These are phyloP conservation scores for Cornus florida DNA, from an alignment of 148 eudicot genomes.

Conservation along the genomic window DNA sequence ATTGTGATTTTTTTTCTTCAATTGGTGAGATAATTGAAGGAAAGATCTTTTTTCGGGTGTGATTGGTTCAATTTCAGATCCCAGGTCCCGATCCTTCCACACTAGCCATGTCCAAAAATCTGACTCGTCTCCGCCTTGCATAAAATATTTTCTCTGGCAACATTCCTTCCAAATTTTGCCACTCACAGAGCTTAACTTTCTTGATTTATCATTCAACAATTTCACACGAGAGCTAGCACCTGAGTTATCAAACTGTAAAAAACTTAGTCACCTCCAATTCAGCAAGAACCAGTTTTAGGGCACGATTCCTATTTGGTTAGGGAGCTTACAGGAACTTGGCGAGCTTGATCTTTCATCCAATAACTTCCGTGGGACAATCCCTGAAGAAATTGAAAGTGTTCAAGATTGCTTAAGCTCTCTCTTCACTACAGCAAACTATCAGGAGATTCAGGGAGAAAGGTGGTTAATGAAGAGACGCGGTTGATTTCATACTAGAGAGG, in stretches of 20 bases:
- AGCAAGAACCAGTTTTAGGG: constrained; percentile 59
- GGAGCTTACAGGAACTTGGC: constrained; percentile 63
- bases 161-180: constrained; percentile 54
- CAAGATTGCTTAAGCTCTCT: constrained; percentile 63
- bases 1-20: too few relatives aligned
- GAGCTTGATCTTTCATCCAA: constrained; percentile 77
- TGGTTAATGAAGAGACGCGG: too few relatives aligned
- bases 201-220: constrained; percentile 54
- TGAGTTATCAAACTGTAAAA: constrained; percentile 49
- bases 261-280: constrained; percentile 55
- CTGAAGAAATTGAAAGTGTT: constrained; percentile 55
- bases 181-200: constrained; percentile 55
- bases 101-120: constrained; percentile 53
- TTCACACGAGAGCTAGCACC: constrained; percentile 46
- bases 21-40: too few relatives aligned
- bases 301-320: constrained; percentile 66
- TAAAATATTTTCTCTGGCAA: constrained; percentile 54
- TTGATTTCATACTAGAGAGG: too few relatives aligned
- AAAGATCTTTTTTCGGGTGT: too few relatives aligned
- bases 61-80: too few relatives aligned
- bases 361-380: constrained; percentile 22
- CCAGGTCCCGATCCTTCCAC: constrained; percentile 53
- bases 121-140: constrained; percentile 75
- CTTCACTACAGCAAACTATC: too few relatives aligned
- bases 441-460: too few relatives aligned